Base-by-base conservation (phyloP, 352 stramenopile species). In the Blastocystis sp. region DNA sequence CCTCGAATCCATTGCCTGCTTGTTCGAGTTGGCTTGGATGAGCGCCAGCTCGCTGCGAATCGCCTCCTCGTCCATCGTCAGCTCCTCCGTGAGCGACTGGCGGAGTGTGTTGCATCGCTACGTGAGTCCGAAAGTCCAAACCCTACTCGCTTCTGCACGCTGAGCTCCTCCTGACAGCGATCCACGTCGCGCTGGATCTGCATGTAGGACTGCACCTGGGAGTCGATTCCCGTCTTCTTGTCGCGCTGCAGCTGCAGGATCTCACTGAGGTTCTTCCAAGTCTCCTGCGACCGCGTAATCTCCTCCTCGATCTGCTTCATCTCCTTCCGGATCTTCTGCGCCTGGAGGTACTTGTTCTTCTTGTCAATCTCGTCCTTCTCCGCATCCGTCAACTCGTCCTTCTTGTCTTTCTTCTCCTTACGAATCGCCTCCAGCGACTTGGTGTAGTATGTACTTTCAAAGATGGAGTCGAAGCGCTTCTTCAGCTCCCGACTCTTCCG, bases 391-490 rank as follows among this genome's bases (percentile, higher is more conserved):
- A 94, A 88, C 73, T 97, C 97, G 27, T 92, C 90, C 29, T 81
- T 81, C 46, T 81, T 85, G n/a, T 85, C 75, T 61, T 85, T 85
- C 46, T 67, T 64, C 59, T 85, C 75, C 32, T 85, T 85, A 4
- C 44, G 36, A 44, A 98, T 97, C 0, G 92, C 93, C 38, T 98
- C 95, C 21, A 99, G 89, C 0, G 96, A 96, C 87, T 98, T 98
- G 7, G 94, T 97, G 88, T 98, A 99, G 24, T 94, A 88, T 0
- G 95, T 95, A 6, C 94, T 97, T 89, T 99, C 96, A 86, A 99
- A 99, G 67, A 99, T 99, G 86, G 98, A 95, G 89, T 99, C 97
- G 87, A 99, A 99, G 38, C 94, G 90, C 88, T 98, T 98, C 90
- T 99, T 99, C 4, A 99, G 89, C 71, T 97, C 94, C 0, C 92